Conservation (phyloP, 305 asterid species). For the Petunia hybrid region DNA sequence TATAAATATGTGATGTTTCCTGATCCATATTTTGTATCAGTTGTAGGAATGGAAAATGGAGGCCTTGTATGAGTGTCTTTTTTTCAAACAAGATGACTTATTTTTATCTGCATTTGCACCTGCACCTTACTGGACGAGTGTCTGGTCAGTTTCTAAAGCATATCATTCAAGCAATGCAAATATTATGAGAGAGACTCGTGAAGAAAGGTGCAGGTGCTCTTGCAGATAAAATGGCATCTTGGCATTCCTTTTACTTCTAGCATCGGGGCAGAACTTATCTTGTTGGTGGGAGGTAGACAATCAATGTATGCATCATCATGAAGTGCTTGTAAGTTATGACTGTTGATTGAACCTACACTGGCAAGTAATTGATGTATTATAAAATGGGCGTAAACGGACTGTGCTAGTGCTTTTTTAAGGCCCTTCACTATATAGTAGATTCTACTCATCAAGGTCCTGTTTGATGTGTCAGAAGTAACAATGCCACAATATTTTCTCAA, state of each 20-base stretch:
- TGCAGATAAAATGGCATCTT: conserved; percentile 48
- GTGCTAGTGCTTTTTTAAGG: no score
- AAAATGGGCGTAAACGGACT: no score
- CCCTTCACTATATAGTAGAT: background rate
- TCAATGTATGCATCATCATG: no score
- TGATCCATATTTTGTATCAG: no score
- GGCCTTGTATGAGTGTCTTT: background rate
- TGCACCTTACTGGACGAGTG: conserved; percentile 47
- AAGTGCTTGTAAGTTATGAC: no score
- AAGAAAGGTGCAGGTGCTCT: conserved; percentile 46
- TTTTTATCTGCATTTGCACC: conserved; percentile 63
- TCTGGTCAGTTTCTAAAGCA: background rate
- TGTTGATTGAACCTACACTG: no score
- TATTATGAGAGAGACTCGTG: background rate
- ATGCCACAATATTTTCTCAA: background rate
- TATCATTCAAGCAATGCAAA: background rate
- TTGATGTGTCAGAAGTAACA: background rate
- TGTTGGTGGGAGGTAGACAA: no score
- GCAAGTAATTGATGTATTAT: no score
- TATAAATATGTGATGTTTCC: background rate
- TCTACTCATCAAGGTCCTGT: background rate
- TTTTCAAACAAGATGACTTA: conserved; percentile 2
- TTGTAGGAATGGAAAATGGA: background rate
- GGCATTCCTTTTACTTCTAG: background rate
- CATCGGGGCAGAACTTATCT: no score